These are phyloP conservation scores for Clonostachys sp. DNA, from an alignment of 2,329 filamentous ascomycete species.

Conservation along the genomic window DNA sequence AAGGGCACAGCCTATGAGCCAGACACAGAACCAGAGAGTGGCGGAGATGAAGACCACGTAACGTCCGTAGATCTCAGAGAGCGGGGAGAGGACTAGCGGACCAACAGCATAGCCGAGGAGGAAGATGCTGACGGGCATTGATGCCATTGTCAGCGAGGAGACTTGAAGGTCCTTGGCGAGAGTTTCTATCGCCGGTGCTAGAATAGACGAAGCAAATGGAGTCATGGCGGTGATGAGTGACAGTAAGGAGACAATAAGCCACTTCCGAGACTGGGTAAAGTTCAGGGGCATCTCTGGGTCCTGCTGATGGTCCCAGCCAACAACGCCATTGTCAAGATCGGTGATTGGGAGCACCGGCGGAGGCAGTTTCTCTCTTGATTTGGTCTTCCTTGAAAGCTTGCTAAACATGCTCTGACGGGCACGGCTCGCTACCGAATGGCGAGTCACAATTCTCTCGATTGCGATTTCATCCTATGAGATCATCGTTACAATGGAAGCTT, in stretches of 20 bases:
- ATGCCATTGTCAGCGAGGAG: slow-evolving; percentile 20
- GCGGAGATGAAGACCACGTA: slow-evolving; percentile 48
- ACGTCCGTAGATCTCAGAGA: slow-evolving; percentile 63
- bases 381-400: background rate
- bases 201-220: slow-evolving; percentile 60
- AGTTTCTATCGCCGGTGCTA: slow-evolving; percentile 40
- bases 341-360: slow-evolving; percentile 35
- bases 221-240: slow-evolving; percentile 61
- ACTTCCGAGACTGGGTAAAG: slow-evolving; percentile 50
- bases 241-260: slow-evolving; percentile 50
- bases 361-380: slow-evolving; percentile 16
- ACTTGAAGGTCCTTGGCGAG: slow-evolving; percentile 25
- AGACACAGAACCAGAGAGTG: slow-evolving; percentile 57
- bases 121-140: slow-evolving; percentile 58
- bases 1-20: slow-evolving; percentile 61
- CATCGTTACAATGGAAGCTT: too few relatives aligned
- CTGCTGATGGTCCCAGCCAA: slow-evolving; percentile 56
- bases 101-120: slow-evolving; percentile 55
- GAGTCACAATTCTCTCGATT: too few relatives aligned
- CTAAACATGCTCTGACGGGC: too few relatives aligned
- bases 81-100: slow-evolving; percentile 50
- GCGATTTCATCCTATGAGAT: too few relatives aligned
- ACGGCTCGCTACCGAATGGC: too few relatives aligned
- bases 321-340: slow-evolving; percentile 46
- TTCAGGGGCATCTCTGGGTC: slow-evolving; percentile 57